Evolutionary conservation across 1,139 yeast species (phyloP), one percentile per base, ranked within the genome.

Genomic region (Debaryomyces udenii): DNA sequence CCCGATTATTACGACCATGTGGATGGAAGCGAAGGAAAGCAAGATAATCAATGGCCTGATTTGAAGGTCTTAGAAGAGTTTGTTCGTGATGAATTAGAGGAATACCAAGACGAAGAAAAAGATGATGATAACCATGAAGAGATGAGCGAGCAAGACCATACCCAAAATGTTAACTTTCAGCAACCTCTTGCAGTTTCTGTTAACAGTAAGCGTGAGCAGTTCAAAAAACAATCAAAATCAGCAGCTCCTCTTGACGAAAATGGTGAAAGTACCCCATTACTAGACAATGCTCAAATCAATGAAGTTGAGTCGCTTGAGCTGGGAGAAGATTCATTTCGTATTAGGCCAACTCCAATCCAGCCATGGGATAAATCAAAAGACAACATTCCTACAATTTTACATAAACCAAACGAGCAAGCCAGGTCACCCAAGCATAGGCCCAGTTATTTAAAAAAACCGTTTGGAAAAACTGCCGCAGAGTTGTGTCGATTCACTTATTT

Each of bases 401-500:
- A 57, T 28, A 52, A 45, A 40, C 49, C 46, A 17, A 41, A 39
- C 35, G 27, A 38, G 5, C 41, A 28, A 5, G 9, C 14, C 5
- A 15, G n/a, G 15, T 26, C 17, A 22, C 22, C 18, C 1, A 37
- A 37, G 26, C 28, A 36, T 13, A 24, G 17, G 9, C 9, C 40
- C 27, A 35, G 23, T 10, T 31, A 35, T 26, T 35, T 40, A n/a
- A 39, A 35, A 9, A 37, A 39, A 13, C 16, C 41, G 2, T n/a
- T n/a, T n/a, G 40, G 50, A 30, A 70, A 50, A 26, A 34, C 46
- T 9, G 64, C 58, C 33, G 59, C 61, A 2, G 61, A 57, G 14
- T 43, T 59, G n/a, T 68, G 69, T 44, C 52, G 99, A 46, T 93
- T 87, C 66, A 89, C 98, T 0, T 93, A 91, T 57, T 93, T 93